These are phyloP conservation scores for Parastagonospora avenae DNA, from an alignment of 2,329 filamentous ascomycete species.

Conservation along the genomic window DNA sequence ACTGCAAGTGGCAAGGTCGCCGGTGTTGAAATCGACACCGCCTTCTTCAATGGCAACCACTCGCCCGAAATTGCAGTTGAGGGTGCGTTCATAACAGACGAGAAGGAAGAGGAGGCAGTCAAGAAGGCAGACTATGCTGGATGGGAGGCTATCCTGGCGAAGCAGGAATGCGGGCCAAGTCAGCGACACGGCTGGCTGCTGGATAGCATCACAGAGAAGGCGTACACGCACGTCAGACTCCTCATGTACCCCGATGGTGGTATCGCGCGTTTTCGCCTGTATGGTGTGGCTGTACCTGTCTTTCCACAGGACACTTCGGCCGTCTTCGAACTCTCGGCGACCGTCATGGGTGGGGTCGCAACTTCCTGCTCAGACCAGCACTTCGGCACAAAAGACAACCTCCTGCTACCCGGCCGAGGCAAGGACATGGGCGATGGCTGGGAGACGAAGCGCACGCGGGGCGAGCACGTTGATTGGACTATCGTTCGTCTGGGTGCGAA, in stretches of 20 bases:
- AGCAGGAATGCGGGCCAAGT: conserved; percentile 74
- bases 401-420: conserved; percentile 77
- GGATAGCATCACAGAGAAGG: conserved; percentile 60
- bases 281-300: conserved; percentile 75
- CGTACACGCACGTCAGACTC: conserved; percentile 78
- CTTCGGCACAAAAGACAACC: conserved; percentile 80
- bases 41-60: conserved; percentile 82
- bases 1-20: conserved; percentile 71
- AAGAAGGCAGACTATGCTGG: conserved; percentile 45
- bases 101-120: conserved; percentile 67
- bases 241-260: conserved; percentile 88
- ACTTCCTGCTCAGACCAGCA: conserved; percentile 81
- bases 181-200: conserved; percentile 77
- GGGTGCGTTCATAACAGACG: conserved; percentile 65
- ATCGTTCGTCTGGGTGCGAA: conserved; percentile 73
- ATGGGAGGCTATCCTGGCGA: conserved; percentile 74
- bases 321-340: conserved; percentile 76
- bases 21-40: conserved; percentile 80
- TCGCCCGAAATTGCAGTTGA: conserved; percentile 80
- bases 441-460: conserved; percentile 79
- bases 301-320: conserved; percentile 70
- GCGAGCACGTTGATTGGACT: conserved; percentile 79
- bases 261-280: conserved; percentile 79
- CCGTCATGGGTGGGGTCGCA: conserved; percentile 78
- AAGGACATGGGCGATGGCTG: conserved; percentile 89